Base-by-base conservation (phyloP, 192 early-diverging fungal species). In the Gigaspora rosea region DNA sequence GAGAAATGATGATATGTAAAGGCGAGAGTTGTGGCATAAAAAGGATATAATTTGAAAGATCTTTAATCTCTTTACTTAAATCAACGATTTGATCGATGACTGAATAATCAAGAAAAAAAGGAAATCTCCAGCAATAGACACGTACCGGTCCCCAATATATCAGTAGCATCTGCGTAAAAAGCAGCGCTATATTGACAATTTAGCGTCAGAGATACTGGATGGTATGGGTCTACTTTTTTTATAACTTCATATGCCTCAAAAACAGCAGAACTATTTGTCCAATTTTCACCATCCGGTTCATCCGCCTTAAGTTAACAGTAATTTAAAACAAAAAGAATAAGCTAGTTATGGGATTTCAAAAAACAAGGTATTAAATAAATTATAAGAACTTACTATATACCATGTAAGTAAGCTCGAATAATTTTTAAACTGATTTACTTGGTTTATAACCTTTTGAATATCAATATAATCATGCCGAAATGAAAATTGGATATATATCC, bases 401-500 rank as follows among this genome's bases (percentile, higher is more conserved):
- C 78, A 79, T n/a, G 78, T 79, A 27, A 73, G 59, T 18, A 79
- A 36, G 36, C 71, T 59, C 5, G 20, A 9, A 46, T 79, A 79
- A 4, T 47, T 59, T 13, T 73, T 67, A n/a, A 73, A 49, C 8
- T 63, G 58, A 36, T 79, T 72, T 8, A 79, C 78, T 32, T 75
- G 63, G 13, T 52, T 11, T 1, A 64, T 33, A 36, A 79, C 63
- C 10, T 58, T 75, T 41, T 47, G 35, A 20, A 35, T 75, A 57
- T 79, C 52, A 52, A 52, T 54, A 47, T 75, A 79, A 12, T 47
- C 12, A 51, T 79, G 63, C 16, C 78, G 78, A 56, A 79, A 74
- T 58, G 64, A 65, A 32, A 64, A 51, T 65, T 79, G 78, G 51
- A 79, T 75, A 27, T 71, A 79, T 35, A 79, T 75, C 3, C 73